Evolutionary conservation across 208 protist species (phyloP), one percentile per base, ranked within the genome.

Genomic region (Trypanosoma mega): DNA sequence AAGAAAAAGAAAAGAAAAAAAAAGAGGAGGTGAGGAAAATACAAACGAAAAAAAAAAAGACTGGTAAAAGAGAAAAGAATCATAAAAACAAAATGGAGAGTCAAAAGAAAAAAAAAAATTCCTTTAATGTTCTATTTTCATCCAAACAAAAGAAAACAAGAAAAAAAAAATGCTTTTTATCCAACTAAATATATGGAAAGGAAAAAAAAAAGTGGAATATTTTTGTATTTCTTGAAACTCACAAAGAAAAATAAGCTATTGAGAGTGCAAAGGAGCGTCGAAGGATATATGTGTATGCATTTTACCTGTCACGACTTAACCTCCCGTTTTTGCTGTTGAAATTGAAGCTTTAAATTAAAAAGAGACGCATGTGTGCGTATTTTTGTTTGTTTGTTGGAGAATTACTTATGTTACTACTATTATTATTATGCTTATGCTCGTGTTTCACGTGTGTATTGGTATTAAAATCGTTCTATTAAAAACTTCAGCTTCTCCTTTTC

Each of bases 1-100:
- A 53, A 50, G 49, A 57, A 57, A 57, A 50, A 47, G 21, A 29
- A 57, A 66, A 66, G 34, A 12, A 12, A 58, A 66, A 30, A 49
- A 39, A 9, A 44, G 41, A 41, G 27, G 27, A 24, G 18, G 41
- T 27, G 16, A 2, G 8, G 47, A 18, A 26, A 5, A 27, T 6
- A 16, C n/a, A 41, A 41, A 31, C 29, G 18, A 41, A 39, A 41
- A 27, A 55, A 41, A 23, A 41, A 57, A 41, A 39, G 12, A 39
- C 6, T 16, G 12, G 34, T 39, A 6, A 39, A 39, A 39, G 34
- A 12, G 34, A 39, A 39, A 39, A 39, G 12, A 12, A 16, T 39
- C 34, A 39, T 12, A 39, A 6, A 12, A 12, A 39, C 34, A 39
- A 12, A 39, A 12, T 16, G 34, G 34, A 39, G 12, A 12, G 34